Evolutionary conservation across 2,329 filamentous ascomycete genomes (phyloP).

Genomic region (Neonectria hederae): DNA sequence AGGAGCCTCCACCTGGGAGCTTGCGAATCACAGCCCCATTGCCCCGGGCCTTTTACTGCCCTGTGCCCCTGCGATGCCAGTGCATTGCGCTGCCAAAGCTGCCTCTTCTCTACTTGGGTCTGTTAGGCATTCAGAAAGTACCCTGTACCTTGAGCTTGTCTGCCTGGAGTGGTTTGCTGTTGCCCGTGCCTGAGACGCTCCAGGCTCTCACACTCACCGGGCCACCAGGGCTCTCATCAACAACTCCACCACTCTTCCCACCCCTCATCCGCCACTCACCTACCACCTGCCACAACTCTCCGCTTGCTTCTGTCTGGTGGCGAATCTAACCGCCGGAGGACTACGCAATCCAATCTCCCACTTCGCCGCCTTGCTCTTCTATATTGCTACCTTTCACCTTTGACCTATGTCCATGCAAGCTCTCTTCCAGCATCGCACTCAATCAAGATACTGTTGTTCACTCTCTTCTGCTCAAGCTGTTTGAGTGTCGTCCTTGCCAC

Average conservation of each 20-base stretch:
- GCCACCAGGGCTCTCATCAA: constrained; percentile 26
- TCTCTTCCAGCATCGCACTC: constrained; percentile 9
- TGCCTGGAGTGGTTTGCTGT: constrained; percentile 20
- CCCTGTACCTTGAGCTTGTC: constrained; percentile 9
- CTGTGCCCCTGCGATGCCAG: neutral
- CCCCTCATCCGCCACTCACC: neutral
- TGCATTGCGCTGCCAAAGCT: neutral
- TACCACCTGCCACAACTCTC: constrained; percentile 2
- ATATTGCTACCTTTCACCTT: constrained; percentile 8
- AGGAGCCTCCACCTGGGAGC: constrained; percentile 19
- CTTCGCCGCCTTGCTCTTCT: constrained; percentile 12
- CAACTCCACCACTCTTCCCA: constrained; percentile 21
- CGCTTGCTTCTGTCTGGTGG: constrained; percentile 16
- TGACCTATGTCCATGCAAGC: neutral
- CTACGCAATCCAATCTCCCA: constrained; percentile 22
- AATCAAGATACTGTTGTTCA: constrained; percentile 1
- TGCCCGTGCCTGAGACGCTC: constrained; percentile 28
- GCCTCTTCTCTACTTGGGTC: neutral
- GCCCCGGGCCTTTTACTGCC: constrained; percentile 12
- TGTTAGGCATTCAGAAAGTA: neutral
- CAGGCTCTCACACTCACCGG: constrained; percentile 30
- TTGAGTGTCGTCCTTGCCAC: neutral
- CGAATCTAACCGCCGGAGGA: constrained; percentile 14
- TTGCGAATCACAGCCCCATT: constrained; percentile 36
- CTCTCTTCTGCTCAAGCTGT: neutral